Evolutionary conservation across 768 basidiomycete species (phyloP).

Genomic region (Amanita pallidorosea): DNA sequence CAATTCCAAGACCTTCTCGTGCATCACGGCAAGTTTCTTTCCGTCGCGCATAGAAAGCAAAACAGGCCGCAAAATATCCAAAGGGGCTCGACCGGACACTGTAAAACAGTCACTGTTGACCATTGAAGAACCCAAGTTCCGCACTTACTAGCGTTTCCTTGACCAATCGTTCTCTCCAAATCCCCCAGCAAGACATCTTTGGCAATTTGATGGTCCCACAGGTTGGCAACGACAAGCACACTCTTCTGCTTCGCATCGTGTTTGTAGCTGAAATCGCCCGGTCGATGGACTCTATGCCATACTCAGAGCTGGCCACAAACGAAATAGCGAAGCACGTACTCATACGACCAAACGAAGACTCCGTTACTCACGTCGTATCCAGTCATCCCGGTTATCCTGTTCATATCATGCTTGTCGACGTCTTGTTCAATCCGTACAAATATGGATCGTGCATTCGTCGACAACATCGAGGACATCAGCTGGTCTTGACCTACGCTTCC

Average conservation of each 20-base stretch:
- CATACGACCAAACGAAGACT: constrained; percentile 60
- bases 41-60: constrained; percentile 33
- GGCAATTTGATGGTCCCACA: constrained; percentile 28
- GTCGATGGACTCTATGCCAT: constrained; percentile 38
- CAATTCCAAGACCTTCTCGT: constrained; percentile 4
- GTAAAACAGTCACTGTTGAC: not conserved
- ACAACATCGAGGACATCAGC: constrained; percentile 32
- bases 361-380: constrained; percentile 18
- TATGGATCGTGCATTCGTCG: constrained; percentile 34
- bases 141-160: constrained; percentile 21
- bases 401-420: constrained; percentile 38
- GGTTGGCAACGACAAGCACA: constrained; percentile 42
- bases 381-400: constrained; percentile 43
- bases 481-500: constrained; percentile 9
- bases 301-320: not conserved
- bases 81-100: constrained; percentile 36
- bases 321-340: constrained; percentile 35
- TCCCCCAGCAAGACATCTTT: not conserved
- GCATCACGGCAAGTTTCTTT: constrained; percentile 10
- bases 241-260: constrained; percentile 58
- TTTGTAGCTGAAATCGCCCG: constrained; percentile 74
- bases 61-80: constrained; percentile 39
- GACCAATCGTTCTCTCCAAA: not conserved
- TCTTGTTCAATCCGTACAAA: constrained; percentile 39
- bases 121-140: not conserved